A percentile compares a stretch with the other conserved stretches of the same genome.
Evolutionary conservation across 805 yeast species (phyloP).

Genomic region (Alloascoidea hylecoeti): DNA sequence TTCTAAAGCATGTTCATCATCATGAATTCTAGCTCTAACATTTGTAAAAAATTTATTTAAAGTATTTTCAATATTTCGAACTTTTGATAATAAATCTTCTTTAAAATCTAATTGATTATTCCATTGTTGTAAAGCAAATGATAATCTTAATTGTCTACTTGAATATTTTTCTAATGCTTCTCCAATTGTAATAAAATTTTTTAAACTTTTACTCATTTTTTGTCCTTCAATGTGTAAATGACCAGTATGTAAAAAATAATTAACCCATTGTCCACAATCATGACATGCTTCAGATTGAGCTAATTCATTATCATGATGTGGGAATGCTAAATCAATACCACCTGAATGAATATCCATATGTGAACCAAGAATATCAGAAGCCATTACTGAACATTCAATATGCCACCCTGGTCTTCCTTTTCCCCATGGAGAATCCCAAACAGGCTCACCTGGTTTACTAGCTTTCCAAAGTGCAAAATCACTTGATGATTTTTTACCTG

Average conservation of each 20-base stretch:
- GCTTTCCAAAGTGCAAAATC: conserved; percentile 97
- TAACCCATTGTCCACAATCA: conserved; percentile 89
- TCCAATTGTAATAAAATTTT: conserved; percentile 88
- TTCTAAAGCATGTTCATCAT: conserved; percentile 36
- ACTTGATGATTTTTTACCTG: conserved; percentile 56
- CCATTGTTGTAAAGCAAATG: conserved; percentile 89
- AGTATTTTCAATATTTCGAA: conserved; percentile 58
- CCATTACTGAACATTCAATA: conserved; percentile 98
- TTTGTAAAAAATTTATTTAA: conserved; percentile 75
- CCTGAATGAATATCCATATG: conserved; percentile 93
- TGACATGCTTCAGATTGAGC: conserved; percentile 94
- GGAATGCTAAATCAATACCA: conserved; percentile 94
- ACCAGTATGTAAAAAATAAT: conserved; percentile 93
- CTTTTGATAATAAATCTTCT: conserved; percentile 64
- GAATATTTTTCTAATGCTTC: conserved; percentile 67
- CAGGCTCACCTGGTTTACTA: conserved; percentile 94
- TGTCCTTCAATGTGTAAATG: conserved; percentile 97
- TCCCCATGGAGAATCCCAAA: conserved; percentile 96
- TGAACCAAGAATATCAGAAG: conserved; percentile 72
- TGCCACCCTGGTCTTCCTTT: conserved; percentile 99
- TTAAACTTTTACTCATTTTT: conserved; percentile 91
- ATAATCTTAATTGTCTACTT: conserved; percentile 77
- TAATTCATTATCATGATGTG: conserved; percentile 96
- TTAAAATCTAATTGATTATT: conserved; percentile 87
- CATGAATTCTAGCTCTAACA: conserved; percentile 69